Evolutionary conservation across 768 basidiomycete species (phyloP).

Genomic region (Termitomyces sp.): DNA sequence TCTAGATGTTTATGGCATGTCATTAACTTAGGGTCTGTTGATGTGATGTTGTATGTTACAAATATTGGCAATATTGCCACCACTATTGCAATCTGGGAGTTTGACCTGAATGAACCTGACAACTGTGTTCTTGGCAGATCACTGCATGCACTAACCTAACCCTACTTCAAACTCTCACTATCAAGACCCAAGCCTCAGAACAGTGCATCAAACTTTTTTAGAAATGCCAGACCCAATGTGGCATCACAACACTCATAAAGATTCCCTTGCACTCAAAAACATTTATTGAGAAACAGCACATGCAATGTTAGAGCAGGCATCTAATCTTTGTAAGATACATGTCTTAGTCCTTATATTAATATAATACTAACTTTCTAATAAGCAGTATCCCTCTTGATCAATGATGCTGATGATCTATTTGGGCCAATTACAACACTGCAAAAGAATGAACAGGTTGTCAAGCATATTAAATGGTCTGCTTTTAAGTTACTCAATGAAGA

Average conservation of each 20-base stretch:
- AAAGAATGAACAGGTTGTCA: not conserved
- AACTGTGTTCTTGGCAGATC: constrained; percentile 23
- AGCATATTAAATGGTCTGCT: constrained; percentile 12
- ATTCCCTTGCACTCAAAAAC: constrained; percentile 21
- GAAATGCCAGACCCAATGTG: constrained; percentile 14
- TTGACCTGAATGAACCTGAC: constrained; percentile 17
- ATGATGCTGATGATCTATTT: constrained; percentile 4
- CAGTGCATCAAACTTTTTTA: constrained; percentile 21
- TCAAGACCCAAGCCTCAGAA: constrained; percentile 25
- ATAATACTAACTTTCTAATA: not conserved
- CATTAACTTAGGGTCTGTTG: constrained; percentile 21
- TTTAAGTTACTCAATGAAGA: constrained; percentile 7
- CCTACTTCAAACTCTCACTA: constrained; percentile 22
- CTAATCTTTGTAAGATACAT: constrained; percentile 5
- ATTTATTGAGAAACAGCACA: too few relatives aligned
- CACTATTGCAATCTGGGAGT: constrained; percentile 27
- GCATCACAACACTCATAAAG: constrained; percentile 9
- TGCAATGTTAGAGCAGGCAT: too few relatives aligned
- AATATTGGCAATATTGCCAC: constrained; percentile 23
- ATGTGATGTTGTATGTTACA: constrained; percentile 28
- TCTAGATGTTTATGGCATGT: constrained; percentile 26
- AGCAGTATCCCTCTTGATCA: constrained; percentile 11
- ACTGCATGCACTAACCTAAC: constrained; percentile 26
- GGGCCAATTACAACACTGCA: constrained; percentile 12
- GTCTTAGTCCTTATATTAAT: not conserved